Base-by-base conservation (phyloP, 2,329 filamentous ascomycete species). In the Neonectria magnoliae region DNA sequence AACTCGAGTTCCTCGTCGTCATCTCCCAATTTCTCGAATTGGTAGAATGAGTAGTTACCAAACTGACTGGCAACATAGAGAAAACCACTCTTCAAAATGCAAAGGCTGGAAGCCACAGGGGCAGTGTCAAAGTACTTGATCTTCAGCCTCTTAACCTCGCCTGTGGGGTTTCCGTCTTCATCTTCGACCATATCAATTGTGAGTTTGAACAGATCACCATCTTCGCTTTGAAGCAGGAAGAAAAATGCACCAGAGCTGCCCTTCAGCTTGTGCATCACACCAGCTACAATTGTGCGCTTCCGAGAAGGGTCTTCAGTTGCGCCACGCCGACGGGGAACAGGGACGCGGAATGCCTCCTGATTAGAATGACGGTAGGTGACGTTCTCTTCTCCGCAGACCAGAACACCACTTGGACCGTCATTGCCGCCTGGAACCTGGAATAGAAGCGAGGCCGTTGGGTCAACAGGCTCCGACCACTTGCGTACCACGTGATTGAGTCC, bases 101-200 rank as follows among this genome's bases (percentile, higher is more conserved):
- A 93, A 48, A 99, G 86, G 75, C 88, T 97, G 0, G 92, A 90
- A 0, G 94, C 93, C 41, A 97, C 85, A 0, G 97, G 95, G 4
- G 98, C 92, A 0, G 96, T 99, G 74, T 99, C 96, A 73, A 98
- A 99, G 79, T 98, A 99, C 78, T 98, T 98, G 80, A 99, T 93
- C 78, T 93, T 96, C 62, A 99, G 83, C 63, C 90, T 87, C 73
- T 88, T 88, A 2, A 98, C 94, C 75, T 96, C 93, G 31, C 92
- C 91, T 1, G 92, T 95, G 1, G 90, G 84, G 64, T 93, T 90
- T 13, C 91, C 93, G 51, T 92, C 88, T 1, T 91, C 88, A 72
- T 97, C 93, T 71, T 94, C 91, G 10, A 90, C 86, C 90, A 98
- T 95, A 68, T 98, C 94, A 65, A 99, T 90, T 0, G 91, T 98